A percentile compares a stretch with the other conserved stretches of the same genome.
phyloP scores from a whole-genome alignment of 2,329 filamentous ascomycete genomes.

The Colletotrichum abscissum region DNA sequence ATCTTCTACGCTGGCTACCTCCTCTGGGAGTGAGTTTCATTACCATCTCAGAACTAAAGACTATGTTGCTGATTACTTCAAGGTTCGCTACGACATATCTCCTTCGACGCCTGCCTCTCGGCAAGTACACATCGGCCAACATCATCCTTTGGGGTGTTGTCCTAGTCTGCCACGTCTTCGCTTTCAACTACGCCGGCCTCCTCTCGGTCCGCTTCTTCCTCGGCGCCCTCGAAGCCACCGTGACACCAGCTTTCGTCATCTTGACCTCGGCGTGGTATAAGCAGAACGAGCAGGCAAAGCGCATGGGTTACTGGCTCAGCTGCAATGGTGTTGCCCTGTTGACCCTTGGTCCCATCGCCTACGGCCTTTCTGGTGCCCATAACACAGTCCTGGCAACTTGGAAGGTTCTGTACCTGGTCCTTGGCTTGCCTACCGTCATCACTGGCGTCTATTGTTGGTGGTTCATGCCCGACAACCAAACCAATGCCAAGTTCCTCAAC shows the following conservation, averaged over 20 bases:
- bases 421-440: slow-evolving; percentile 42
- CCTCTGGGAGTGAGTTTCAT: slow-evolving; percentile 35
- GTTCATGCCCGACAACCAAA: slow-evolving; percentile 64
- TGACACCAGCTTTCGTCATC: slow-evolving; percentile 41
- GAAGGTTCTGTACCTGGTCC: slow-evolving; percentile 43
- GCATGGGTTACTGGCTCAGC: slow-evolving; percentile 41
- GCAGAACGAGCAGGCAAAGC: slow-evolving; percentile 45
- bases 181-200: slow-evolving; percentile 39
- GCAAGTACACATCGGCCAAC: slow-evolving; percentile 48
- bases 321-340: slow-evolving; percentile 39
- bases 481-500: slow-evolving; percentile 68
- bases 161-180: slow-evolving; percentile 38
- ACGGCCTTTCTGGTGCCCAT: slow-evolving; percentile 37
- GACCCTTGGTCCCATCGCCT: slow-evolving; percentile 37
- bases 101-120: slow-evolving; percentile 46
- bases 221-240: slow-evolving; percentile 41
- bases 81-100: slow-evolving; percentile 50
- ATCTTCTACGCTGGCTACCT: slow-evolving; percentile 40
- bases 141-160: slow-evolving; percentile 53
- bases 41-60: neutral
- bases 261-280: slow-evolving; percentile 42
- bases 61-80: neutral
- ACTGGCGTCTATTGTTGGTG: slow-evolving; percentile 36
- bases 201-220: slow-evolving; percentile 39
- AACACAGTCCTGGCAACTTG: slow-evolving; percentile 35